Base-by-base conservation (phyloP, 306 rosid genomes). In the Datisca glomerata region DNA sequence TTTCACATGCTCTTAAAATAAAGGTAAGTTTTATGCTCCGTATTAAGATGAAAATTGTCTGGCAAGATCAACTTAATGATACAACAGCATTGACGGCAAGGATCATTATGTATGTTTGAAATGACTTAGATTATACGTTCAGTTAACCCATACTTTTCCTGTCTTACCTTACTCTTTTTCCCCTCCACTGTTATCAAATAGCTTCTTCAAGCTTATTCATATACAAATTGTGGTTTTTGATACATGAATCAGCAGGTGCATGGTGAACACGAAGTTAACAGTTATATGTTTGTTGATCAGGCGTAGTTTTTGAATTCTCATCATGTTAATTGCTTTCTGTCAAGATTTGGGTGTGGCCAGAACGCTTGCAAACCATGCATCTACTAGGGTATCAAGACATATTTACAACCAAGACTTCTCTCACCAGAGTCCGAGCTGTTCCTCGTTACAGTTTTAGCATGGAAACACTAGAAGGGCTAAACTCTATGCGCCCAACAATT, bases 331-430 rank as follows among this genome's bases (percentile, higher is more conserved):
- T 12, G 8, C 59, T 16, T 41, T 65, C 34, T 44, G 39, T 61
- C 51, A 47, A 80, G 93, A 74, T 81, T 50, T 81, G 86, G 73
- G 80, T 81, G 48, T 76, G 93, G 86, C 93, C 93, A 14, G 75
- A 76, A 64, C 82, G 86, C 49, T 62, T 76, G 72, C 82, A 45
- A 64, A 76, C 82, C 22, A 81, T 81, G 93, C 75, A 73, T 63
- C 73, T 81, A 54, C 93, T 81, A 23, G 93, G 93, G 28, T 67
- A 48, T 29, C 40, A 56, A 11, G 75, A 68, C 18, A 57, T 32
- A 39, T 81, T 81, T 47, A 81, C 93, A 8, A 76, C 82, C 9
- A 61, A 81, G 37, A 81, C 86, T 3, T 20, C 65, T 61, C 66
- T 68, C 36, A 76, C 93, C 22, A 67, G 83, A 65, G 86, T 81